A percentile compares a stretch with the other conserved stretches of the same genome.
These are phyloP conservation scores for Eimeria necatrix DNA, from an alignment of 169 alveolate species.

Conservation along the genomic window DNA sequence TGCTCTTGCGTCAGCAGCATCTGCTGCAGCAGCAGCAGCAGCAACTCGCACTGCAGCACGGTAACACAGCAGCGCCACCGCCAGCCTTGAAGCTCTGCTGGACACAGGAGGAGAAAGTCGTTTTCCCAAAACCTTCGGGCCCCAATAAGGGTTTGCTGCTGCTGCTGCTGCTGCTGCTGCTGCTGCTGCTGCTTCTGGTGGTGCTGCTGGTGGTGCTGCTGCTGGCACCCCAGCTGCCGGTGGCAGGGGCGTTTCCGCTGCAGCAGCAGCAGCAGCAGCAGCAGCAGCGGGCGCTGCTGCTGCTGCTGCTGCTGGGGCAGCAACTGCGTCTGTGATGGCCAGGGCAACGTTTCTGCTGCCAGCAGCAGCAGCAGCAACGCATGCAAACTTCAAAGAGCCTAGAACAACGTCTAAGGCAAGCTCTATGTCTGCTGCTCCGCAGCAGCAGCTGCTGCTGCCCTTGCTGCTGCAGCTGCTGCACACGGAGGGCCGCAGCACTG, in stretches of 20 bases:
- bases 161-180: constrained; percentile 68
- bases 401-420: constrained; percentile 15
- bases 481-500: background rate
- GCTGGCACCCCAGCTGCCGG: background rate
- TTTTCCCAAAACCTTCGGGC: background rate
- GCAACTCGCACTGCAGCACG: constrained; percentile 66
- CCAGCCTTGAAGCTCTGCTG: constrained; percentile 1
- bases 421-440: constrained; percentile 48
- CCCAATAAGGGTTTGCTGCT: constrained; percentile 31
- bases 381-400: constrained; percentile 18
- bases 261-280: background rate
- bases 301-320: constrained; percentile 35
- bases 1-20: constrained; percentile 51
- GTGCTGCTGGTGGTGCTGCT: background rate
- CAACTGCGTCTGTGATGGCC: constrained; percentile 55
- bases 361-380: constrained; percentile 48
- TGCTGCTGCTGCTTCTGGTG: constrained; percentile 30
- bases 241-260: background rate
- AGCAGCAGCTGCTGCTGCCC: constrained; percentile 60
- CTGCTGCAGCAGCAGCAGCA: constrained; percentile 53
- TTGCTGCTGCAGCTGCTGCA: constrained; percentile 59
- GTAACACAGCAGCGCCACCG: constrained; percentile 47
- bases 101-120: background rate
- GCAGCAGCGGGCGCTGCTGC: constrained; percentile 32
- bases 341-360: constrained; percentile 36